Conservation (phyloP, 768 basidiomycete genomes). For the Termitomyces eurrhizus region DNA sequence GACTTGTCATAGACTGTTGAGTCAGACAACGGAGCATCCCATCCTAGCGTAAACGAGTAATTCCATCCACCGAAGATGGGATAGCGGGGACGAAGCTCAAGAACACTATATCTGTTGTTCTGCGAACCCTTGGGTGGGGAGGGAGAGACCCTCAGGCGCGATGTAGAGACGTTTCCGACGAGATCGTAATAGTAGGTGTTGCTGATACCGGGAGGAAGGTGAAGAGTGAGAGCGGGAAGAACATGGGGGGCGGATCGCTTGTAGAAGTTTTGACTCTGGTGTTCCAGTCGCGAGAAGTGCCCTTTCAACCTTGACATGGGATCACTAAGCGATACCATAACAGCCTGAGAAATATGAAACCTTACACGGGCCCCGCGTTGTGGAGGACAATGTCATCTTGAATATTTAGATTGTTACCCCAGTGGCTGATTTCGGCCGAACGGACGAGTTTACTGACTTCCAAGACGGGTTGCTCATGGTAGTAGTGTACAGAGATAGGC, state of each 20-base stretch:
- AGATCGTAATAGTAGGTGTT: slow-evolving; percentile 88
- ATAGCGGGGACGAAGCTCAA: slow-evolving; percentile 88
- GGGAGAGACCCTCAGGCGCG: slow-evolving; percentile 69
- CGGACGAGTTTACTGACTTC: slow-evolving; percentile 72
- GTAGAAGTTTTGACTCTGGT: slow-evolving; percentile 75
- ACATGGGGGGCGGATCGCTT: slow-evolving; percentile 65
- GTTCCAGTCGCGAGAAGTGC: slow-evolving; percentile 88
- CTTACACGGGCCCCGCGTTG: slow-evolving; percentile 89
- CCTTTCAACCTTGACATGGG: slow-evolving; percentile 72
- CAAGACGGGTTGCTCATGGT: slow-evolving; percentile 76
- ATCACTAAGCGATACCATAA: background rate
- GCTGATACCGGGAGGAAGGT: slow-evolving; percentile 79
- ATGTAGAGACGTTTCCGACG: slow-evolving; percentile 96
- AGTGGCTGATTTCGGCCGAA: slow-evolving; percentile 89
- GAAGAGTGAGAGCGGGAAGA: slow-evolving; percentile 67
- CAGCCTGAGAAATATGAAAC: slow-evolving; percentile 12
- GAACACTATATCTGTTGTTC: slow-evolving; percentile 52
- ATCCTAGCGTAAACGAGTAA: slow-evolving; percentile 91
- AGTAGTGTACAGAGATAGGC: slow-evolving; percentile 71
- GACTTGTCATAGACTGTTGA: slow-evolving; percentile 60
- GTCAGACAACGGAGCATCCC: slow-evolving; percentile 83
- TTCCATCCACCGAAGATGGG: slow-evolving; percentile 98
- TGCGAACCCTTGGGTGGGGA: slow-evolving; percentile 56
- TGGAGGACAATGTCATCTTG: slow-evolving; percentile 83
- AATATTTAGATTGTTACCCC: slow-evolving; percentile 93